Conservation (phyloP, 2,329 filamentous ascomycete species). For the Thelonectria discophora region DNA sequence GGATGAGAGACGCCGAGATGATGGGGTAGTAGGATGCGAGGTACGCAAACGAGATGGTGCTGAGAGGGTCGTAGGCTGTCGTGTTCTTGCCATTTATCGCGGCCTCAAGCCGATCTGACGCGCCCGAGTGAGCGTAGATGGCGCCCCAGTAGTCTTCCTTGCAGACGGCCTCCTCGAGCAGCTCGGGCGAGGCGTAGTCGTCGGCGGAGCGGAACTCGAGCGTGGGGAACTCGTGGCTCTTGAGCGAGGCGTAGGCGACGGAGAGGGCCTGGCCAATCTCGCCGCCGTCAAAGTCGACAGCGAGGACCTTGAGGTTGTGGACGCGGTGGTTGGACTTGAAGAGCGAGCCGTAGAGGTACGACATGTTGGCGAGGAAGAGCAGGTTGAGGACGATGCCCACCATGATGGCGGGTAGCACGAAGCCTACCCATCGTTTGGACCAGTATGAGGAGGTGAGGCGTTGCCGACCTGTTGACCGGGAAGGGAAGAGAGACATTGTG, state of each 20-base stretch:
- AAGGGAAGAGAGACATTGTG: conserved; percentile 10
- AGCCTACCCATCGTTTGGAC: conserved; percentile 14
- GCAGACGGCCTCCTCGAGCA: conserved; percentile 48
- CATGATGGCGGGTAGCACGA: conserved; percentile 31
- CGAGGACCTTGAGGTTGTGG: conserved; percentile 42
- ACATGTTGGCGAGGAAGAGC: conserved; percentile 38
- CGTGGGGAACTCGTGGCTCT: conserved; percentile 45
- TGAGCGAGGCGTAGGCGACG: conserved; percentile 45
- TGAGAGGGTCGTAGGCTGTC: conserved; percentile 44
- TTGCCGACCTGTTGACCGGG: conserved; percentile 2
- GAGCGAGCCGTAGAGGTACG: conserved; percentile 48
- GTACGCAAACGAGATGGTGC: conserved; percentile 48
- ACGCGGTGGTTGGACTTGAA: conserved; percentile 38
- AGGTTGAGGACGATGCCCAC: conserved; percentile 28
- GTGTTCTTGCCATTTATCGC: conserved; percentile 40
- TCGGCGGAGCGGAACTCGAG: conserved; percentile 40
- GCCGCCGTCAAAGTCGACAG: conserved; percentile 46
- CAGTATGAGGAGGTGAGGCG: conserved; percentile 12
- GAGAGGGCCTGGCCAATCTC: conserved; percentile 46
- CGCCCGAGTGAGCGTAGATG: conserved; percentile 44
- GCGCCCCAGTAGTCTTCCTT: conserved; percentile 50
- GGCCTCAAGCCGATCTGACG: conserved; percentile 44
- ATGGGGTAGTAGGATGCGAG: conserved; percentile 50
- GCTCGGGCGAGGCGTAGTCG: conserved; percentile 40
- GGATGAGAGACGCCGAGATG: conserved; percentile 41